Evolutionary conservation across 495 filamentous ascomycete genomes (phyloP).

Genomic region (Hyaloscypha variabilis): DNA sequence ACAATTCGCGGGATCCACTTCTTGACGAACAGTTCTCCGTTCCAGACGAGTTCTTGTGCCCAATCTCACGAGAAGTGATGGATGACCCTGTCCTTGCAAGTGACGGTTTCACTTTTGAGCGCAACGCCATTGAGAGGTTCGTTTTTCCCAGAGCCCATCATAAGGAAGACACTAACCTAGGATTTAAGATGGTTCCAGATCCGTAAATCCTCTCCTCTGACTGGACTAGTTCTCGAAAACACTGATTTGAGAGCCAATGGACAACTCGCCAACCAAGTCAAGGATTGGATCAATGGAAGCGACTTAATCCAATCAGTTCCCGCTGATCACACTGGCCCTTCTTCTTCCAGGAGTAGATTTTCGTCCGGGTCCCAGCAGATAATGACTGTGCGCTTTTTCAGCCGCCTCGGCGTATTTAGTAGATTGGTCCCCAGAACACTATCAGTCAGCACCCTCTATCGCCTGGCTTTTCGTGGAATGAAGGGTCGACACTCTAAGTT

Average conservation of each 20-base stretch:
- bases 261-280: conserved; percentile 10
- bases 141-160: not conserved
- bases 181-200: conserved; percentile 35
- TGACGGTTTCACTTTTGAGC: conserved; percentile 34
- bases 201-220: conserved; percentile 33
- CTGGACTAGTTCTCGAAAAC: conserved; percentile 26
- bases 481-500: conserved; percentile 31
- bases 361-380: not conserved
- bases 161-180: not conserved
- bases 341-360: conserved; percentile 2
- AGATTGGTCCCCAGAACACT: conserved; percentile 8
- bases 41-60: conserved; percentile 29
- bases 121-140: conserved; percentile 19
- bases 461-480: conserved; percentile 32
- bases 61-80: conserved; percentile 35
- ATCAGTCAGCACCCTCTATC: conserved; percentile 26
- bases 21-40: conserved; percentile 12
- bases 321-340: not conserved
- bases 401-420: conserved; percentile 18
- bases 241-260: conserved; percentile 27
- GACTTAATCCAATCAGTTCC: conserved; percentile 7
- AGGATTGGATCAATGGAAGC: conserved; percentile 17
- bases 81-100: conserved; percentile 34
- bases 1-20: not conserved
- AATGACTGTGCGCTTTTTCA: conserved; percentile 20